Percentiles rank a stretch among this genome's conserved stretches.
Evolutionary conservation across 108 stramenopile species (phyloP).

Genomic region (Schizochytrium sp.): DNA sequence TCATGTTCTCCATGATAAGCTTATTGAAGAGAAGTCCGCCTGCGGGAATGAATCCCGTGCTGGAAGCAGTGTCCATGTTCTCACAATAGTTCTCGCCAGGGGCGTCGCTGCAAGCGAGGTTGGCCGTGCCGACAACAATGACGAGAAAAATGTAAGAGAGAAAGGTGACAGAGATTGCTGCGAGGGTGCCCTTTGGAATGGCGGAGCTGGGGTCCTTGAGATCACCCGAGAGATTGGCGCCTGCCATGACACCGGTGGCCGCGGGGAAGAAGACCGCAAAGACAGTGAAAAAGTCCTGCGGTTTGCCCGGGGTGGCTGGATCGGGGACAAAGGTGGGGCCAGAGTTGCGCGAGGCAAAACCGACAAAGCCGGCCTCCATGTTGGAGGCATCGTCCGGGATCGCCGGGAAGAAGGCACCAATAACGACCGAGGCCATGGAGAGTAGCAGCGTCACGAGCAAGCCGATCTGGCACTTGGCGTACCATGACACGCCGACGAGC

Average conservation of each 20-base stretch:
- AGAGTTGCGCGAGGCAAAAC: conserved; percentile 42
- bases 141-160: conserved; percentile 42
- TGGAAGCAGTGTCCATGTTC: background rate
- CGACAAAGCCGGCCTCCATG: conserved; percentile 4
- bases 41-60: background rate
- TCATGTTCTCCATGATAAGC: conserved; percentile 36
- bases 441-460: conserved; percentile 21
- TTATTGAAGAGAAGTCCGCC: conserved; percentile 23
- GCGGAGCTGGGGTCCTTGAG: conserved; percentile 52
- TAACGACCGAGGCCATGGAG: background rate
- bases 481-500: conserved; percentile 26
- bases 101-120: conserved; percentile 41
- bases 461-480: conserved; percentile 18
- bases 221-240: conserved; percentile 51
- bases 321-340: conserved; percentile 20
- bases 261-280: conserved; percentile 66
- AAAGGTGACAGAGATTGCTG: conserved; percentile 38
- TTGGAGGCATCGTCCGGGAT: background rate
- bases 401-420: conserved; percentile 18
- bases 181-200: conserved; percentile 64
- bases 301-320: background rate
- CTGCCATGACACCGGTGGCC: conserved; percentile 72
- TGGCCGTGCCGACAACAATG: conserved; percentile 44
- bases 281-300: conserved; percentile 19
- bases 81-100: background rate